Conservation (phyloP, 768 basidiomycete species). For the Hypholoma sublateritium region DNA sequence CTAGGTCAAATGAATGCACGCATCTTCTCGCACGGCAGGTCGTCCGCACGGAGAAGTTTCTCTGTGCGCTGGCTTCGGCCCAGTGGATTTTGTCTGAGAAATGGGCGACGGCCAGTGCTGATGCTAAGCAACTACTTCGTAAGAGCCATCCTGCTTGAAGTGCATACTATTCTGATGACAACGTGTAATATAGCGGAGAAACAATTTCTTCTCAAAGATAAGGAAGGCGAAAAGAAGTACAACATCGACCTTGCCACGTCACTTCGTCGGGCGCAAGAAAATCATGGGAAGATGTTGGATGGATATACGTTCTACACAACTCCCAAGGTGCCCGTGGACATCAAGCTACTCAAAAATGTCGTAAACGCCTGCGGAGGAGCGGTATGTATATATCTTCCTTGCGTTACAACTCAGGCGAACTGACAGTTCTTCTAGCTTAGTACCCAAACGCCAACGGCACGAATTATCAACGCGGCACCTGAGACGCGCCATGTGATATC, state of each 20-base stretch:
- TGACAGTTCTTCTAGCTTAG: conserved; percentile 30
- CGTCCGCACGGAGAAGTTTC: conserved; percentile 85
- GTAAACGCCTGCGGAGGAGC: conserved; percentile 70
- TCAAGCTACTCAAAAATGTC: conserved; percentile 66
- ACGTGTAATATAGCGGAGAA: conserved; percentile 51
- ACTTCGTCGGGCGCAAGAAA: conserved; percentile 54
- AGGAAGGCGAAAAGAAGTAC: conserved; percentile 63
- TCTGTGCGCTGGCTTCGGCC: conserved; percentile 67
- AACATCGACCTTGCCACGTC: conserved; percentile 62
- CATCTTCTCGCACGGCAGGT: conserved; percentile 72
- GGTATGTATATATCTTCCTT: conserved; percentile 34
- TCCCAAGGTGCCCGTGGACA: conserved; percentile 56
- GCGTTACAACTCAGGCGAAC: neutral
- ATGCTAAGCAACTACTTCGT: conserved; percentile 63
- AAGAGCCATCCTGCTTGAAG: conserved; percentile 25
- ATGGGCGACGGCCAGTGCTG: conserved; percentile 68
- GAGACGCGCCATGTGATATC: conserved; percentile 62
- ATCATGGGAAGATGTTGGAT: conserved; percentile 55
- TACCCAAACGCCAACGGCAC: conserved; percentile 51
- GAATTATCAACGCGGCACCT: conserved; percentile 49
- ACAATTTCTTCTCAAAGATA: conserved; percentile 60
- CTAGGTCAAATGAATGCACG: conserved; percentile 67
- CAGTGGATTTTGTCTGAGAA: conserved; percentile 62
- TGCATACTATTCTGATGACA: conserved; percentile 1
- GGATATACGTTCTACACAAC: conserved; percentile 78